Evolutionary conservation across 768 basidiomycete species (phyloP).

Genomic region (Gloeostereum incarnatum): DNA sequence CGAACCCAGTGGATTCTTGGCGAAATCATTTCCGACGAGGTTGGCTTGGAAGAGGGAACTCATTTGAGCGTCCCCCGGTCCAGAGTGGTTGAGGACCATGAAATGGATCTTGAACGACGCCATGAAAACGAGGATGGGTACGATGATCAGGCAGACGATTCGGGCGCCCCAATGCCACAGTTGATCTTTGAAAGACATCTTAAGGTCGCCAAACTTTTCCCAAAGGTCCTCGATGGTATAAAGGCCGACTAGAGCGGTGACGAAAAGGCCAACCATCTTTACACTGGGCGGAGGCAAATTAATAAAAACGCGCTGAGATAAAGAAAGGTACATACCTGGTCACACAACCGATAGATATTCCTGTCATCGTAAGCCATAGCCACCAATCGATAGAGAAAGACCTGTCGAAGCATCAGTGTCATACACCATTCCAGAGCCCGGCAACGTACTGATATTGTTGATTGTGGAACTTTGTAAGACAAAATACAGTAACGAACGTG

Average conservation of each 20-base stretch:
- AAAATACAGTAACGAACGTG: conserved; percentile 94
- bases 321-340: too few species aligned
- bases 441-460: conserved; percentile 80
- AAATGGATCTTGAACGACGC: conserved; percentile 95
- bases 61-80: conserved; percentile 98
- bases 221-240: conserved; percentile 98
- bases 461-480: conserved; percentile 93
- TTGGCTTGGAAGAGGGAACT: conserved; percentile 97
- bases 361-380: conserved; percentile 89
- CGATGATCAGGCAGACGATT: conserved; percentile 72
- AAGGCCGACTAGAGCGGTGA: conserved; percentile 87
- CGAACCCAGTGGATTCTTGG: conserved; percentile 79
- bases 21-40: conserved; percentile 88
- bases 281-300: too few species aligned
- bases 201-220: conserved; percentile 96
- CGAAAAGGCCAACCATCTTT: conserved; percentile 94
- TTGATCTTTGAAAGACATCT: conserved; percentile 88
- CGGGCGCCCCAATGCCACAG: conserved; percentile 87
- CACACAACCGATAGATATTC: conserved; percentile 93
- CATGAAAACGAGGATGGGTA: conserved; percentile 92
- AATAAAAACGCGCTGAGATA: too few species aligned
- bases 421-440: not conserved
- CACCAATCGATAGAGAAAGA: conserved; percentile 97
- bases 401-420: conserved; percentile 29
- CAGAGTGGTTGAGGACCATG: conserved; percentile 85